Conservation (phyloP, 805 yeast species). For the Wickerhamomyces queroliae region DNA sequence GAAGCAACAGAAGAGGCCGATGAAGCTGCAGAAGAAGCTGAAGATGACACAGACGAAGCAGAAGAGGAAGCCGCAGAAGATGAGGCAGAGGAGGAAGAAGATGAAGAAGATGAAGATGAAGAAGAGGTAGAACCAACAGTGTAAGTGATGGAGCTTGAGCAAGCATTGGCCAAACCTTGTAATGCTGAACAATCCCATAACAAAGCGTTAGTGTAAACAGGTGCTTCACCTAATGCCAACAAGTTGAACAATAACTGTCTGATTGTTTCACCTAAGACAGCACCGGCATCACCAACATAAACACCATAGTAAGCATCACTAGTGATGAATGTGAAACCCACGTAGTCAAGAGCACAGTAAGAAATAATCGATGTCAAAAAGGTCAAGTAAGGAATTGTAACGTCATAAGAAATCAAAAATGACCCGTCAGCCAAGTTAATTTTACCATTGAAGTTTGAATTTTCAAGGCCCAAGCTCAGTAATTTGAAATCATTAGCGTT, state of each 20-base stretch:
- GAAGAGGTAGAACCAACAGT: not conserved
- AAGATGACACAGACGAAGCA: not conserved
- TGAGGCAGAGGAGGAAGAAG: conserved; percentile 1
- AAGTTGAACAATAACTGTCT: not conserved
- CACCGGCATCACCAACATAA: conserved; percentile 1
- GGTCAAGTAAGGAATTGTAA: not conserved
- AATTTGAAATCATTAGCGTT: not conserved
- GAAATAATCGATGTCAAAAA: not conserved
- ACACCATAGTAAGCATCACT: not conserved
- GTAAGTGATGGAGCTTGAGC: not conserved
- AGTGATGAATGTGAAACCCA: not conserved
- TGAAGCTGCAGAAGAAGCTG: not conserved
- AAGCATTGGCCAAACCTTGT: not conserved
- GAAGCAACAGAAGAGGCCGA: not conserved
- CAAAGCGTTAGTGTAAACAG: not conserved
- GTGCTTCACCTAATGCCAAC: not conserved
- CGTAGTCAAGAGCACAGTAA: not conserved
- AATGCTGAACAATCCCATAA: not conserved
- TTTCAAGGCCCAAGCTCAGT: not conserved
- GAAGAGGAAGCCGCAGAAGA: conserved; percentile 3
- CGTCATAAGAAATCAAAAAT: not conserved
- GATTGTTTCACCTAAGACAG: not conserved
- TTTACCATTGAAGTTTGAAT: not conserved
- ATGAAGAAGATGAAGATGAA: not conserved
- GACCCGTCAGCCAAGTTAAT: not conserved